Base-by-base conservation (phyloP, 257 asterid genomes). In the Knoxia roxburghii region DNA sequence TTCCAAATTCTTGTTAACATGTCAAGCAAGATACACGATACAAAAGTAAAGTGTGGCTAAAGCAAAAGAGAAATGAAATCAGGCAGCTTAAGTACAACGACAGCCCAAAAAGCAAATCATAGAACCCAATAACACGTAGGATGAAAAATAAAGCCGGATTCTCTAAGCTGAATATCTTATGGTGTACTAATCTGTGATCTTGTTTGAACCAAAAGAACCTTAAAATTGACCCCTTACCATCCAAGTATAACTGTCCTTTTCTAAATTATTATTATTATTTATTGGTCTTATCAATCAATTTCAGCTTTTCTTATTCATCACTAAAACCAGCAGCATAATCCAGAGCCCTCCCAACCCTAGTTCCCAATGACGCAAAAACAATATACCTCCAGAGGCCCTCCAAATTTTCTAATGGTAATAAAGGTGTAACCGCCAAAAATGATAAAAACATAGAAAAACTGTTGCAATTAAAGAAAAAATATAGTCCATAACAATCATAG, bases 291-390 rank as follows among this genome's bases (percentile, higher is more conserved):
- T 62, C 52, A 70, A 33, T 61, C 69, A 61, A 30, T 51, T 33
- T 45, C 75, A 64, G 18, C 68, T n/a, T 52, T 46, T 60, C 51
- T 32, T 21, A 40, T 39, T 52, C 29, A 64, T 52, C 43, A 61
- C 33, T 17, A 15, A 30, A 54, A 72, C 53, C 59, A 17, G 18
- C 50, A 64, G 50, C 32, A 72, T 21, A 40, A 32, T 61, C 29
- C 37, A 45, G 26, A 61, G n/a, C 60, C 32, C 66, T 49, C 20
- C n/a, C 43, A 59, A 58, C 68, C 3, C 27, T 7, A 21, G 55
- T 30, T 15, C 48, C 48, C 24, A n/a, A 20, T 56, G 61, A 35
- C 40, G 41, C 30, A 48, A 33, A 46, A 24, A n/a, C 35, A 60
- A 9, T 18, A 56, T 27, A 1, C 3, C 40, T 3, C 40, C 17